A percentile compares a stretch with the other conserved stretches of the same genome.
Conservation (phyloP, 164 flowering plant genomes). For the Akebia trifoliata region DNA sequence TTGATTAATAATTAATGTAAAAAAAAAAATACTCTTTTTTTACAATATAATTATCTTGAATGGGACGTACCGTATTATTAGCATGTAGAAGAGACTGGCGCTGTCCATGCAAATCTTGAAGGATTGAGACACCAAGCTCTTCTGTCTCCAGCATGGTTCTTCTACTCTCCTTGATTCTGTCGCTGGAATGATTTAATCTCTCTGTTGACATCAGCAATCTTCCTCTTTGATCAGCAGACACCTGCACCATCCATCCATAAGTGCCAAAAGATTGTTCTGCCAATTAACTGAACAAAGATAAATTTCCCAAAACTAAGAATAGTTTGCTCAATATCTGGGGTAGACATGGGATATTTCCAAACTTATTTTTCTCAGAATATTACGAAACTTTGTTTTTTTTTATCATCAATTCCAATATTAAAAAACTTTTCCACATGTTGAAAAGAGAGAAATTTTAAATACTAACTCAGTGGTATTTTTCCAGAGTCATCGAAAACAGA, state of each 20-base stretch:
- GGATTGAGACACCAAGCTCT: constrained; percentile 61
- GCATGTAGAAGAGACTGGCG: constrained; percentile 35
- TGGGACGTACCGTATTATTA: constrained; percentile 17
- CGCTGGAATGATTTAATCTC: constrained; percentile 44
- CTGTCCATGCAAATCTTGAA: constrained; percentile 31
- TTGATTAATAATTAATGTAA: too few species aligned
- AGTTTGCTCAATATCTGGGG: too few species aligned
- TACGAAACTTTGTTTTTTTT: too few species aligned
- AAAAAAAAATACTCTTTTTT: too few species aligned
- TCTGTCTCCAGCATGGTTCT: constrained; percentile 55
- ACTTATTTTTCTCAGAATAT: too few species aligned
- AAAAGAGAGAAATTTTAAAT: too few species aligned
- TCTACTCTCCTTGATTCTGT: constrained; percentile 46
- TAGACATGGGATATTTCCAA: too few species aligned
- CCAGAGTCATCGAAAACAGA: too few species aligned
- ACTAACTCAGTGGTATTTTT: too few species aligned
- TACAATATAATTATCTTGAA: neutral
- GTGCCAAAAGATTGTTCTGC: constrained; percentile 1
- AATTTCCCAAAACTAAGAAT: neutral
- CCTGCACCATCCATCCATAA: constrained; percentile 21
- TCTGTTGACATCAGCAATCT: constrained; percentile 50
- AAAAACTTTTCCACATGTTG: too few species aligned
- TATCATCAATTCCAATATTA: too few species aligned
- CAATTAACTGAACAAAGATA: neutral
- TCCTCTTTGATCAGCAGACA: constrained; percentile 48